Evolutionary conservation across 2,329 filamentous ascomycete species (phyloP).

Genomic region (Xylaria sp.): DNA sequence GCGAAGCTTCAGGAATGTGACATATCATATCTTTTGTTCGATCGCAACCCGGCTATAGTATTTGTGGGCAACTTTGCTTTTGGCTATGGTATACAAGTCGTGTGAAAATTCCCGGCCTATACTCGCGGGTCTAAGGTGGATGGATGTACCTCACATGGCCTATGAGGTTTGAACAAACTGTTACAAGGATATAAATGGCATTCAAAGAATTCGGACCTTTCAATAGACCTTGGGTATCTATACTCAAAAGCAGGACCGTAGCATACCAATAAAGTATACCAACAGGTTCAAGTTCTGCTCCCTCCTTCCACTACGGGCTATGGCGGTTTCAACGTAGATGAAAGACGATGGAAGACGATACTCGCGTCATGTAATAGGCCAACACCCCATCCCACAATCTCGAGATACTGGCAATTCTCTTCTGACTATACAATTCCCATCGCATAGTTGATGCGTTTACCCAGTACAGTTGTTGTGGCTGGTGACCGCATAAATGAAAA

Average conservation of each 20-base stretch:
- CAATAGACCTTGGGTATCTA: no score
- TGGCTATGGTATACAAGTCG: background rate
- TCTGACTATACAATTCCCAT: background rate
- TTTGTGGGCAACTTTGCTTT: background rate
- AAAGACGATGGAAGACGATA: background rate
- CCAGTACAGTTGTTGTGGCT: background rate
- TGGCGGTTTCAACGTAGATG: background rate
- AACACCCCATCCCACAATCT: background rate
- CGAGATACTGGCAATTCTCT: background rate
- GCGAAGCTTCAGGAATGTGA: background rate
- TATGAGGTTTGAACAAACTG: no score
- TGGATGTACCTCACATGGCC: no score
- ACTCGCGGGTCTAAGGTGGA: no score
- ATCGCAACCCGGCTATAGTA: background rate
- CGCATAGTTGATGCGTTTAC: background rate
- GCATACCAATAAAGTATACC: no score
- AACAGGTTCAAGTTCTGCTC: background rate
- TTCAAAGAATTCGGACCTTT: no score
- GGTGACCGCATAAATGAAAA: conserved; percentile 5
- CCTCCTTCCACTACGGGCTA: background rate
- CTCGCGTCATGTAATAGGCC: background rate
- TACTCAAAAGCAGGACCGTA: no score
- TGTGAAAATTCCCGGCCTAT: background rate
- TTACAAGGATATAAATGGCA: no score
- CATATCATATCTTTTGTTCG: background rate